Evolutionary conservation across 1,284 basidiomycete species (phyloP).

Genomic region (Ceratobasidium sp.): DNA sequence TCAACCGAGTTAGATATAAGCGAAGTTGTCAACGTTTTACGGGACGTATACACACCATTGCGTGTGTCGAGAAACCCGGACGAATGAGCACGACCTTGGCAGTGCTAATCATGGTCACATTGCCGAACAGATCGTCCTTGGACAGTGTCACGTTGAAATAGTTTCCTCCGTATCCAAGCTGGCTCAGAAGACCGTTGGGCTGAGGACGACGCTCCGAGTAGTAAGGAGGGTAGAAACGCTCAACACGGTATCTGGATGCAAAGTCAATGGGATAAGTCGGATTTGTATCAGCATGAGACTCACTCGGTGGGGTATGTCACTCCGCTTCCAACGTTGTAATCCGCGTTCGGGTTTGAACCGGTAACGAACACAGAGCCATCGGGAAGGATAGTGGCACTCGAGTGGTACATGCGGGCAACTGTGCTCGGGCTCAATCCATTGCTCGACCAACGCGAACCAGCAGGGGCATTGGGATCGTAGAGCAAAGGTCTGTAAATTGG

Average conservation of each 20-base stretch:
- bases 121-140: slow-evolving; percentile 64
- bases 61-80: slow-evolving; percentile 92
- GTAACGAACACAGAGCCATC: slow-evolving; percentile 87
- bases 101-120: slow-evolving; percentile 65
- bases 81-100: slow-evolving; percentile 84
- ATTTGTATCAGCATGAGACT: background rate
- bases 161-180: slow-evolving; percentile 82
- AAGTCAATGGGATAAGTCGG: background rate
- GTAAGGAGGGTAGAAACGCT: slow-evolving; percentile 86
- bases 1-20: background rate
- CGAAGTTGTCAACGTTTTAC: background rate
- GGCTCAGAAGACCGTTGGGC: slow-evolving; percentile 73
- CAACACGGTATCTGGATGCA: slow-evolving; percentile 62
- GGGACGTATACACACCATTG: slow-evolving; percentile 61
- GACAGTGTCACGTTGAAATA: slow-evolving; percentile 67
- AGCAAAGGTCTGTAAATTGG: slow-evolving; percentile 75
- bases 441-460: slow-evolving; percentile 76
- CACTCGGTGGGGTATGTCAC: slow-evolving; percentile 80
- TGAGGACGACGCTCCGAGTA: slow-evolving; percentile 78
- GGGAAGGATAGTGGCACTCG: slow-evolving; percentile 85
- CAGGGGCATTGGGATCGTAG: slow-evolving; percentile 71
- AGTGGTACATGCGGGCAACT: slow-evolving; percentile 86
- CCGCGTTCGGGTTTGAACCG: slow-evolving; percentile 92
- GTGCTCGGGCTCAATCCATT: slow-evolving; percentile 63
- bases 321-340: slow-evolving; percentile 69